Conservation (phyloP, 257 asterid species). For the Lantana camara region DNA sequence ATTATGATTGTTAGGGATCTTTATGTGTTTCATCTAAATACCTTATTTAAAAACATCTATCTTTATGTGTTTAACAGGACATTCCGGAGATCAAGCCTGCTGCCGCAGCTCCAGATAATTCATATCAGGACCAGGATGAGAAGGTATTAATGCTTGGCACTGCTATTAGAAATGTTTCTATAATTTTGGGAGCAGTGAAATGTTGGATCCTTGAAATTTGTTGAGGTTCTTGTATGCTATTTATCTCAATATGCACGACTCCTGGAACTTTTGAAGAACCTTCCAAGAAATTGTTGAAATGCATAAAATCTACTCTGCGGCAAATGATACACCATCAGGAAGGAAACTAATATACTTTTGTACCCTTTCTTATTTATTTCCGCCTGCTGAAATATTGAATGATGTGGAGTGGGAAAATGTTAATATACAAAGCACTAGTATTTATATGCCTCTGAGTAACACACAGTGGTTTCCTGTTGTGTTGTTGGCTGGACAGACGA, state of each 20-base stretch:
- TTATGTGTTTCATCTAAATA: background rate
- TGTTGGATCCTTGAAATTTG: conserved; percentile 15
- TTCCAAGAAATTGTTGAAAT: conserved; percentile 1
- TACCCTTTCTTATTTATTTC: background rate
- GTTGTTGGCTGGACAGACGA: conserved; percentile 32
- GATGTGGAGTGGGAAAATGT: too few species aligned
- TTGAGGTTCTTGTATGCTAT: background rate
- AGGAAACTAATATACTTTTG: background rate
- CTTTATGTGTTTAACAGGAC: conserved; percentile 31
- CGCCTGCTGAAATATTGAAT: too few species aligned
- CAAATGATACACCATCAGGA: background rate
- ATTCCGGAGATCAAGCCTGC: conserved; percentile 45
- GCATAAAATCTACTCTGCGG: conserved; percentile 2
- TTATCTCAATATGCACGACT: background rate
- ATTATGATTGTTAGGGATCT: background rate
- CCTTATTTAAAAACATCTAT: conserved; percentile 11
- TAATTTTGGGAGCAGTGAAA: conserved; percentile 4
- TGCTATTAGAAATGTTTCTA: conserved; percentile 2
- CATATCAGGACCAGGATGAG: conserved; percentile 36
- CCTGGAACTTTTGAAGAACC: background rate
- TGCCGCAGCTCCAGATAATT: conserved; percentile 32
- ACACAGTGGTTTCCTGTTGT: conserved; percentile 11
- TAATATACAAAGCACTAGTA: too few species aligned
- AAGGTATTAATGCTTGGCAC: conserved; percentile 26
- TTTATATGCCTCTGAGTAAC: background rate